A percentile compares a stretch with the other conserved stretches of the same genome.
Evolutionary conservation across 2,329 filamentous ascomycete genomes (phyloP).

Genomic region (Aspergillus novofumigatus): DNA sequence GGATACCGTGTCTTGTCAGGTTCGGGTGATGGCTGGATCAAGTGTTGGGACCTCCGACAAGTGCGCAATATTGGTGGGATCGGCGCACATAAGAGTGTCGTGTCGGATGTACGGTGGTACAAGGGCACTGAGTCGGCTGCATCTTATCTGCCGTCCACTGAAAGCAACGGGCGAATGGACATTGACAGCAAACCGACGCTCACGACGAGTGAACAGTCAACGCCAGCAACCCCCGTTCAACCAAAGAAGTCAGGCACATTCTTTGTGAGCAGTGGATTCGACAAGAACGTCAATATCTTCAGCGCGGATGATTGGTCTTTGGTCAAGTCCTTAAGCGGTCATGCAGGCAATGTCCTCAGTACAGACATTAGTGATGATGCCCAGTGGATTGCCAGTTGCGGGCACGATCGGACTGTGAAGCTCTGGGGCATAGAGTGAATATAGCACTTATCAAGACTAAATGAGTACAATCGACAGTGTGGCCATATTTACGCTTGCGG

Average conservation of each 20-base stretch:
- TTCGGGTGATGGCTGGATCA: slow-evolving; percentile 90
- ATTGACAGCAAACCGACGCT: slow-evolving; percentile 22
- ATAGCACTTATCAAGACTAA: slow-evolving; percentile 32
- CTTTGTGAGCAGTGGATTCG: slow-evolving; percentile 85
- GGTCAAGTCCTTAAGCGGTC: slow-evolving; percentile 80
- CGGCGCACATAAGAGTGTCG: slow-evolving; percentile 84
- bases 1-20: slow-evolving; percentile 90
- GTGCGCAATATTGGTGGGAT: slow-evolving; percentile 79
- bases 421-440: slow-evolving; percentile 83
- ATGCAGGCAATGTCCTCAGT: slow-evolving; percentile 87
- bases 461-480: neutral
- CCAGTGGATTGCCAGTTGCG: slow-evolving; percentile 89
- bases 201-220: slow-evolving; percentile 14
- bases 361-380: slow-evolving; percentile 83
- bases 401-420: slow-evolving; percentile 92
- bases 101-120: slow-evolving; percentile 91
- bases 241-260: slow-evolving; percentile 90
- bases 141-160: slow-evolving; percentile 55
- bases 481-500: neutral
- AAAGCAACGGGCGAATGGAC: slow-evolving; percentile 55
- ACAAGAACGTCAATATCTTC: slow-evolving; percentile 92
- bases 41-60: slow-evolving; percentile 95
- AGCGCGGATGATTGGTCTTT: slow-evolving; percentile 94
- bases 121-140: slow-evolving; percentile 76
- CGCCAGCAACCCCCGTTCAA: slow-evolving; percentile 38